These are phyloP conservation scores for Exophiala aquamarina DNA, from an alignment of 2,329 filamentous ascomycete species.

Conservation along the genomic window DNA sequence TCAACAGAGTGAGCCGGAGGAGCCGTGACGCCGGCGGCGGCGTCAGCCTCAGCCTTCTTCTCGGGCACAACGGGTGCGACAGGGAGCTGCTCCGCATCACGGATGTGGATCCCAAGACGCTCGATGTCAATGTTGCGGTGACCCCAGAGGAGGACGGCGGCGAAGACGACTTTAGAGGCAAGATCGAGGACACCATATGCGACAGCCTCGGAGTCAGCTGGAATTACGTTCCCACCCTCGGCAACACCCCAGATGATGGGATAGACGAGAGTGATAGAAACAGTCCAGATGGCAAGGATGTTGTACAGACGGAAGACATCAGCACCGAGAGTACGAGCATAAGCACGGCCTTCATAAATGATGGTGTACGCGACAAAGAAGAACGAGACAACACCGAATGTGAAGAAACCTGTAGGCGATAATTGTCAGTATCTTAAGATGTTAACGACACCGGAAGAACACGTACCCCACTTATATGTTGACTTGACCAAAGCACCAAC, in stretches of 20 bases:
- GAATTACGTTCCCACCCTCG: conserved; percentile 66
- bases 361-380: conserved; percentile 63
- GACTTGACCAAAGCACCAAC: conserved; percentile 64
- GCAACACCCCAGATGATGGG: conserved; percentile 64
- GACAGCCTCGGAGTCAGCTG: conserved; percentile 65
- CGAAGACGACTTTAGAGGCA: conserved; percentile 45
- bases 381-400: conserved; percentile 56
- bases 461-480: conserved; percentile 53
- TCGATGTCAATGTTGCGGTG: conserved; percentile 62
- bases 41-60: conserved; percentile 16
- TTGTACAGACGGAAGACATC: conserved; percentile 56
- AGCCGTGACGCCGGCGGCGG: conserved; percentile 6
- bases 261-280: conserved; percentile 64
- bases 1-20: conserved; percentile 2
- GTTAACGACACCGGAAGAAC: conserved; percentile 46
- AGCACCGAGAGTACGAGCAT: conserved; percentile 56
- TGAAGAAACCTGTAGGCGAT: conserved; percentile 51
- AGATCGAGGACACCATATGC: conserved; percentile 67
- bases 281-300: conserved; percentile 58
- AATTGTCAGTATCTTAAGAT: background rate
- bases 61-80: conserved; percentile 10
- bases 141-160: conserved; percentile 60
- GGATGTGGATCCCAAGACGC: conserved; percentile 39
- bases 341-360: conserved; percentile 54
- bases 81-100: conserved; percentile 14